Percentiles rank a stretch among this genome's conserved stretches.
Conservation (phyloP, 129 eudicot species). For the Chrysanthemum seticuspe region DNA sequence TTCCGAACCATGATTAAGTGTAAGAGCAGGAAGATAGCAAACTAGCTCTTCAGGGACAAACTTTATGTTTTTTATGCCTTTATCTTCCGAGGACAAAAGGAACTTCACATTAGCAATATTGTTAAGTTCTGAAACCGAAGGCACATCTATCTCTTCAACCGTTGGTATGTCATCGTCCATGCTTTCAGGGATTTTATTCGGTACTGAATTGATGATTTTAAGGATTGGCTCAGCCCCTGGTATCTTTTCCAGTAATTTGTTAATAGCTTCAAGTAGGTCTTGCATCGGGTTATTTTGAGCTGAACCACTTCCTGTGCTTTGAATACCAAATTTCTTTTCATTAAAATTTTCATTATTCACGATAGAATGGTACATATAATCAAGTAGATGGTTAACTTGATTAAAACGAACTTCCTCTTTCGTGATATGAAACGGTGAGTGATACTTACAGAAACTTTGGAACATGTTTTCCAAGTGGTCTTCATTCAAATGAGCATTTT, state of each 20-base stretch:
- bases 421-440: constrained; percentile 28
- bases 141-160: constrained; percentile 43
- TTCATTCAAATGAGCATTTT: background rate
- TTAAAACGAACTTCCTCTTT: background rate
- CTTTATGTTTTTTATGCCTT: constrained; percentile 30
- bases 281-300: background rate
- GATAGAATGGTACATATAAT: constrained; percentile 31
- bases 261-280: constrained; percentile 19
- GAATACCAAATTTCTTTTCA: background rate
- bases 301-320: background rate
- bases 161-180: background rate
- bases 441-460: background rate
- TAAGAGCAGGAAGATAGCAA: constrained; percentile 42
- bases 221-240: constrained; percentile 24
- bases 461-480: constrained; percentile 21
- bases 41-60: background rate
- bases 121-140: constrained; percentile 44
- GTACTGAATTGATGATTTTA: background rate
- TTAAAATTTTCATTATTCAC: constrained; percentile 4
- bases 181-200: background rate
- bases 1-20: constrained; percentile 30
- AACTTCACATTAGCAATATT: constrained; percentile 38
- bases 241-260: background rate
- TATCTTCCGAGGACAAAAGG: background rate
- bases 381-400: constrained; percentile 32